Base-by-base conservation (phyloP, 83 land plant species). In the Diphasiastrum complanatum region DNA sequence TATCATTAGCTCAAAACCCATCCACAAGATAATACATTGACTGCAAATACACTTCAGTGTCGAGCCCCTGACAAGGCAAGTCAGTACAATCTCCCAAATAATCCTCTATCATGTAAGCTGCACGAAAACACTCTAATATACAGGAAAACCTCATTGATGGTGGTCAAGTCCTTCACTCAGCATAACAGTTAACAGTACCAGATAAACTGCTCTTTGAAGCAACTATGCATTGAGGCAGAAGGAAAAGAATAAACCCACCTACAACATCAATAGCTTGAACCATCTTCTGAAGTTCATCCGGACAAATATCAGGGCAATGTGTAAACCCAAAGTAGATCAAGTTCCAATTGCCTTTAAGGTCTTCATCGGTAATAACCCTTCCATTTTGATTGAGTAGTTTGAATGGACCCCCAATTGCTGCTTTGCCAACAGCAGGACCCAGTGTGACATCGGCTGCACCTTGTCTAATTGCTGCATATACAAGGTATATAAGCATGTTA, bases 371-470 rank as follows among this genome's bases (percentile, higher is more conserved):
- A 4, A 88, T 88, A 47, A 51, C 36, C 49, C 85, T 89, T n/a
- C 99, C 99, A n/a, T 83, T 74, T 54, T 93, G 85, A 46, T 88
- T 82, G 37, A 93, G 67, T 58, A 93, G 88, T 48, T 73, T 81
- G 68, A 93, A 93, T 29, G 96, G 96, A 1, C 99, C 99, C 38
- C 99, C 99, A 75, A 93, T 93, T n/a, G 96, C 88, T 51, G 99
- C 96, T 69, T 81, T 79, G 34, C 99, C 99, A 6, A 78, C 88
- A 47, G 88, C 81, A 28, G 96, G 89, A 34, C 99, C 99, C 35
- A 77, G 59, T 47, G 77, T 86, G n/a, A 71, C 77, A 3, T 70
- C 73, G 49, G 48, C 38, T 36, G 83, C 57, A 19, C 71, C 47
- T 26, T 36, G 60, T 50, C 74, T 76, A 33, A 89, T 47, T 28